Evolutionary conservation across 345 rosid species (phyloP).

Genomic region (Murraya koenigii): DNA sequence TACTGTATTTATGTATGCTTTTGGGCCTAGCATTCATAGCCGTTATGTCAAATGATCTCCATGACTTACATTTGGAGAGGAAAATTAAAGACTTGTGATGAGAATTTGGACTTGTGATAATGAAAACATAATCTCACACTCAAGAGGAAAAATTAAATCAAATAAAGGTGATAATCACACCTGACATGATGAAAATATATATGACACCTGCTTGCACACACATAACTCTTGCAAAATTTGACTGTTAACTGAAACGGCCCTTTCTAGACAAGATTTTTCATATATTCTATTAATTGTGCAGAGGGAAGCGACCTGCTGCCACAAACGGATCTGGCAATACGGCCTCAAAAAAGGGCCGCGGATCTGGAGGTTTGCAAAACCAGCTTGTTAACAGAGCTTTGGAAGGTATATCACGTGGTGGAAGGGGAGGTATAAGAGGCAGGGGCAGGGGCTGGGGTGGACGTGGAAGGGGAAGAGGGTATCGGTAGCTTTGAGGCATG

Average conservation of each 20-base stretch:
- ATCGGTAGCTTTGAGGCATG: constrained; percentile 28
- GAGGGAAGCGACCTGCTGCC: constrained; percentile 75
- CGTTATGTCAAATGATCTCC: background rate
- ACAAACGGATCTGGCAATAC: constrained; percentile 51
- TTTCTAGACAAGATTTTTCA: background rate
- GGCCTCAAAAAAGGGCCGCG: constrained; percentile 67
- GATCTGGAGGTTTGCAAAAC: constrained; percentile 57
- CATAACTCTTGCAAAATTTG: background rate
- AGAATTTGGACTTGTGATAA: background rate
- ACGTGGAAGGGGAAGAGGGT: constrained; percentile 65
- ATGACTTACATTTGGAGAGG: background rate
- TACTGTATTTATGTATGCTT: background rate
- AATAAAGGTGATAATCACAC: background rate
- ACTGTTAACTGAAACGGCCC: background rate
- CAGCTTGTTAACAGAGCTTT: constrained; percentile 90
- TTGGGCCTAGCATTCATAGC: background rate
- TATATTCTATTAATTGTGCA: constrained; percentile 25
- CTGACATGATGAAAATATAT: background rate
- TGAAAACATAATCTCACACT: background rate
- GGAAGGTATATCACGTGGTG: constrained; percentile 81
- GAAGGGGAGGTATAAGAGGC: constrained; percentile 63
- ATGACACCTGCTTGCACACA: background rate
- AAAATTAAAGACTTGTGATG: background rate
- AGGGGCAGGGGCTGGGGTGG: constrained; percentile 57
- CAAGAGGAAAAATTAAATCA: background rate